phyloP scores from a whole-genome alignment of 805 yeast genomes.

The Schizosaccharomyces cryophilus region DNA sequence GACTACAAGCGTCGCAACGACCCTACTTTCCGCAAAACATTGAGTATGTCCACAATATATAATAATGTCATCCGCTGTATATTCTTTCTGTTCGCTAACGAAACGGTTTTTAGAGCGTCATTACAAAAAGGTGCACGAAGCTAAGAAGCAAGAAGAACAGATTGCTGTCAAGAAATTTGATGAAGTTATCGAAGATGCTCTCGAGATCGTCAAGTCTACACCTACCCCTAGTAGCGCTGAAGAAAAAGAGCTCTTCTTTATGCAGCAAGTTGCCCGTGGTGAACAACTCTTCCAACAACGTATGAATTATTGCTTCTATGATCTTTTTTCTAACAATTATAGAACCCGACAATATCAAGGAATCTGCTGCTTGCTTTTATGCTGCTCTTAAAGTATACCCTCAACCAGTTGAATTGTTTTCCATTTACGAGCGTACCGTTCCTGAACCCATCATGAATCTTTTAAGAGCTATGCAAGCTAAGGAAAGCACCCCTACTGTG shows the following conservation, averaged over 20 bases:
- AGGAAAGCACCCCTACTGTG: neutral
- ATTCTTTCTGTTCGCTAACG: neutral
- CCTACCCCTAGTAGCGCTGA: slow-evolving; percentile 2
- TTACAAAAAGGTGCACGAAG: slow-evolving; percentile 18
- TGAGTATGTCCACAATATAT: neutral
- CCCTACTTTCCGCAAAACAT: slow-evolving; percentile 46
- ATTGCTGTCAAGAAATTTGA: slow-evolving; percentile 30
- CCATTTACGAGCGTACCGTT: slow-evolving; percentile 36
- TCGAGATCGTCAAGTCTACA: neutral
- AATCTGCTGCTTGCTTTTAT: slow-evolving; percentile 77
- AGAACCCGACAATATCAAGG: slow-evolving; percentile 11
- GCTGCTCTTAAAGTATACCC: slow-evolving; percentile 85
- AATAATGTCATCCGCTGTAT: neutral
- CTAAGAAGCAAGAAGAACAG: slow-evolving; percentile 30
- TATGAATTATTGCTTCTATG: slow-evolving; percentile 19
- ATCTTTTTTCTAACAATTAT: slow-evolving; percentile 25
- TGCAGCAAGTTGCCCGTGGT: slow-evolving; percentile 3
- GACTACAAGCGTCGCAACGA: slow-evolving; percentile 77
- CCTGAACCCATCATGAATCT: slow-evolving; percentile 2
- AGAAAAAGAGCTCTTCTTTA: slow-evolving; percentile 1
- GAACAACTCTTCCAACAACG: slow-evolving; percentile 28
- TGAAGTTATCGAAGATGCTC: slow-evolving; percentile 7
- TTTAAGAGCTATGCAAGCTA: neutral
- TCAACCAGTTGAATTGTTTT: slow-evolving; percentile 74
- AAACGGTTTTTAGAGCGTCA: neutral